phyloP scores from a whole-genome alignment of 345 rosid genomes.

The Gossypium herbaceum region DNA sequence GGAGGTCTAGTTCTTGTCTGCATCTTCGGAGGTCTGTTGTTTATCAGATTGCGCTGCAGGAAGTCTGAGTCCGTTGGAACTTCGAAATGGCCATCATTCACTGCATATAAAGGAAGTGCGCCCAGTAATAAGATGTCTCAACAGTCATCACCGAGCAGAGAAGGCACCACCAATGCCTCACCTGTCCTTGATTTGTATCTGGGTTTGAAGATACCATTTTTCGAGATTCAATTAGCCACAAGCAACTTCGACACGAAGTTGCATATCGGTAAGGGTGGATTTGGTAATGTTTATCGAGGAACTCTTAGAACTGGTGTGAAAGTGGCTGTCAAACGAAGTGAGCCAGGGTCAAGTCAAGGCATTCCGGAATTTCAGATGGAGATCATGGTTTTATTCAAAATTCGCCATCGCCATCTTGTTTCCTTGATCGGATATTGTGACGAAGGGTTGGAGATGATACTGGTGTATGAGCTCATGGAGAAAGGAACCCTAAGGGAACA shows the following conservation, averaged over 20 bases:
- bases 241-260: conserved; percentile 31
- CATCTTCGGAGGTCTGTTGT: conserved; percentile 18
- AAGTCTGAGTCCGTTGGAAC: conserved; percentile 16
- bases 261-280: conserved; percentile 44
- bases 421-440: conserved; percentile 65
- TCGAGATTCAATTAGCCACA: conserved; percentile 40
- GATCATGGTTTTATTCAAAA: background rate
- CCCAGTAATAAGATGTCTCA: background rate
- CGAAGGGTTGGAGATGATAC: conserved; percentile 37
- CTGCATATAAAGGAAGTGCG: background rate
- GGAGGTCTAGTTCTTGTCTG: conserved; percentile 28
- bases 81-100: background rate
- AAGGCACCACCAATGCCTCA: conserved; percentile 16
- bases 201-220: conserved; percentile 31
- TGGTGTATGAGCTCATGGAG: conserved; percentile 37
- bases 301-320: conserved; percentile 30
- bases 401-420: conserved; percentile 46
- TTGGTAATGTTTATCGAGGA: conserved; percentile 42
- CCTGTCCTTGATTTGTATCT: conserved; percentile 25
- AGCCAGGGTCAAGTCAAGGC: conserved; percentile 44
- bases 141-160: conserved; percentile 1
- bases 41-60: conserved; percentile 7
- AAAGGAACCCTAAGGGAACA: conserved; percentile 47
- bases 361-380: conserved; percentile 36
- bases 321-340: conserved; percentile 49